These are phyloP conservation scores for Populus deltoides DNA, from an alignment of 345 rosid species.

Conservation along the genomic window DNA sequence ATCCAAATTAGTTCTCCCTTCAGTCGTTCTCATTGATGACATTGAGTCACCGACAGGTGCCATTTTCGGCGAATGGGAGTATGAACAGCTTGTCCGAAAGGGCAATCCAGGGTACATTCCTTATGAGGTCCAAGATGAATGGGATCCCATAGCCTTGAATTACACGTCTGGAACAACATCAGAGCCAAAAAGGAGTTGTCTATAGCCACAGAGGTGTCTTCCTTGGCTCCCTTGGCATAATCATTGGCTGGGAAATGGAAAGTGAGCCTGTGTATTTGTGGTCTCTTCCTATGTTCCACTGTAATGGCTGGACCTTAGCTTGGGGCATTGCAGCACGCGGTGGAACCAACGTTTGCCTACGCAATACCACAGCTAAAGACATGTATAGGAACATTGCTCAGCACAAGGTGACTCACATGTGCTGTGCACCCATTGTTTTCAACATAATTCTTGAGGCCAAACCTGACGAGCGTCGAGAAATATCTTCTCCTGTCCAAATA, in stretches of 20 bases:
- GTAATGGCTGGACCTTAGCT: constrained; percentile 78
- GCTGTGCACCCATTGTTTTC: constrained; percentile 72
- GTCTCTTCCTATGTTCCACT: constrained; percentile 85
- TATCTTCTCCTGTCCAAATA: constrained; percentile 44
- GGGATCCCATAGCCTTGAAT: constrained; percentile 62
- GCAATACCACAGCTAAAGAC: constrained; percentile 49
- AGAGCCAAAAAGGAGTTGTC: constrained; percentile 69
- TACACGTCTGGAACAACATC: constrained; percentile 82
- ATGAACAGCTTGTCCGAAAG: constrained; percentile 46
- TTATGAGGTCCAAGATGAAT: constrained; percentile 39
- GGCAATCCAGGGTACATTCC: constrained; percentile 39
- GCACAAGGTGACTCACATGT: constrained; percentile 72
- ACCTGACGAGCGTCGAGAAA: constrained; percentile 30
- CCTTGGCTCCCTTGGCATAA: constrained; percentile 49
- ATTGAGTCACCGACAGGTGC: constrained; percentile 47
- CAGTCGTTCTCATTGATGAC: constrained; percentile 55
- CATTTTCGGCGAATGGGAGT: constrained; percentile 48
- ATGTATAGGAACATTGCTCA: constrained; percentile 49
- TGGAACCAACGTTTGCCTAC: constrained; percentile 67
- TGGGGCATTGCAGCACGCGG: constrained; percentile 78
- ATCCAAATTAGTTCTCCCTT: constrained; percentile 20
- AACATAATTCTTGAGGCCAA: constrained; percentile 57
- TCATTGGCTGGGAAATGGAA: constrained; percentile 66
- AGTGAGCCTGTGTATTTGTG: constrained; percentile 64
- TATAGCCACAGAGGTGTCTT: constrained; percentile 78